Evolutionary conservation across 1,139 yeast genomes (phyloP), one percentile per base, ranked within the genome.

Genomic region (Blastobotrys malaysiensis): DNA sequence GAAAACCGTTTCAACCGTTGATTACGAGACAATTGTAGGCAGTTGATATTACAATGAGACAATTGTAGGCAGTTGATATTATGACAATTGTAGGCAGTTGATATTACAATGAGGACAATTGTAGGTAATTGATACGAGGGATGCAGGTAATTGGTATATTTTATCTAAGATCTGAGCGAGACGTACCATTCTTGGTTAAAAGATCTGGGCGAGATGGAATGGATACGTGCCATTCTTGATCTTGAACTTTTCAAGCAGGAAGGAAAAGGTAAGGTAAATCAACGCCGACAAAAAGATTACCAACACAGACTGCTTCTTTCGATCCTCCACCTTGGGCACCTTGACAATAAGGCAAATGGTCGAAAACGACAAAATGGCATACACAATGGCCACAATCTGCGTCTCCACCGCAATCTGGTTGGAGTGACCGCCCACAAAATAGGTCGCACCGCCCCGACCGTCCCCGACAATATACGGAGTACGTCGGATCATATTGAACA

Each of bases 401-500:
- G 84, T 60, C 71, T 84, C 67, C 77, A 83, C 65, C 5, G 68
- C 97, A 57, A 80, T 79, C 71, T 93, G 99, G 52, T 74, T 74
- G 64, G 85, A 88, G 63, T 87, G 90, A 31, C 88, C 83, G 16
- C 76, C 81, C 6, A 78, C 77, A 64, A 91, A 81, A 68, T 88
- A 90, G 46, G 79, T 77, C 2, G 79, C 76, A 2, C 71, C 71
- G 26, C 91, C 93, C 50, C 79, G 73, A 7, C 75, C 76, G 52
- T 76, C 78, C 49, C 78, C 79, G 57, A 82, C 83, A 43, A 86
- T 76, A 65, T 83, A 86, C 18, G 89, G 96, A 7, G 84, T 78
- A 46, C 80, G 80, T 68, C 98, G 82, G 60, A 93, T 93, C 63
- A 82, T 81, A 69, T 89, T 90, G 78, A 83, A 93, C 99, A 93